These are phyloP conservation scores for Rubroboletus pulcherrimus DNA, from an alignment of 768 basidiomycete species.

Conservation along the genomic window DNA sequence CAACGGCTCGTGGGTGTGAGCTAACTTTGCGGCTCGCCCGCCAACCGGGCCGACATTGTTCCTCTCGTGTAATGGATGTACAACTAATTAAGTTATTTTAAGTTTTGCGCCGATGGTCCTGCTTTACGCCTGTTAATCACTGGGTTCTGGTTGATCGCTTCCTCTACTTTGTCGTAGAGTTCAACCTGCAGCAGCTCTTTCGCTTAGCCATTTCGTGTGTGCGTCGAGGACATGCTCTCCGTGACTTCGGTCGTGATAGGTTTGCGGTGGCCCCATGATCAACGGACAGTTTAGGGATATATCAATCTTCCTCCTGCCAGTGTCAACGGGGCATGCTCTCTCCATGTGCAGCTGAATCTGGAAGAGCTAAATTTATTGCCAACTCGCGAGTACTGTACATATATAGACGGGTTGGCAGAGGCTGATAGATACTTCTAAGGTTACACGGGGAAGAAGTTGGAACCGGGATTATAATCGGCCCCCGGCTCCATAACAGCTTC, in stretches of 20 bases:
- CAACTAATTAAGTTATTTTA: background rate
- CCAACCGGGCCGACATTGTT: background rate
- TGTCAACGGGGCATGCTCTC: background rate
- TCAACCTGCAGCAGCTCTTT: background rate
- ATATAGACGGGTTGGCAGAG: background rate
- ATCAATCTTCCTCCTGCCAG: background rate
- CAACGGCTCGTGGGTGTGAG: slow-evolving; percentile 4
- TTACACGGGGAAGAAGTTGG: slow-evolving; percentile 8
- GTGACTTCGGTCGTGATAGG: no score
- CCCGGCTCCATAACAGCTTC: background rate
- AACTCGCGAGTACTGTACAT: slow-evolving; percentile 6
- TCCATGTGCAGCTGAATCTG: background rate
- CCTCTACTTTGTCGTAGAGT: background rate
- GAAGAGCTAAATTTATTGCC: background rate
- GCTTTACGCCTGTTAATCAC: background rate
- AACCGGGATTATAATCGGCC: background rate
- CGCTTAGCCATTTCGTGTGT: background rate
- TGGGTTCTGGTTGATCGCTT: background rate
- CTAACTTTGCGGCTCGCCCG: background rate
- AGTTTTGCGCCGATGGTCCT: background rate
- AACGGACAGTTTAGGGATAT: background rate
- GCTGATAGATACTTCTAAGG: background rate
- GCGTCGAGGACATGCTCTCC: background rate
- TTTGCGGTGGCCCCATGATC: background rate
- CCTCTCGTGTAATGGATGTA: background rate